Evolutionary conservation across 2,329 filamentous ascomycete species (phyloP), one percentile per base, ranked within the genome.

Genomic region (Dothideomycetidae sp.): DNA sequence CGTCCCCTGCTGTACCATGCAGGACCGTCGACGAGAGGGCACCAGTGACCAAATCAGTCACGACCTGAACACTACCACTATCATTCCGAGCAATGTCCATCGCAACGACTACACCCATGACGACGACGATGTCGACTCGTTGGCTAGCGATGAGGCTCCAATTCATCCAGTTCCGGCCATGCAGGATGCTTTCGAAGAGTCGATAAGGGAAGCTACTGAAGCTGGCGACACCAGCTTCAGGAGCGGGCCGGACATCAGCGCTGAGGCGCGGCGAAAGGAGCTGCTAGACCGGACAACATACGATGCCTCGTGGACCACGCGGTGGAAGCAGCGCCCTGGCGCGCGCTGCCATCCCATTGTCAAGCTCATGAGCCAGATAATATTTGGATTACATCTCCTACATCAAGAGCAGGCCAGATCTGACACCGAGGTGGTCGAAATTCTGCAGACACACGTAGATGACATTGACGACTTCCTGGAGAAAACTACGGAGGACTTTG

Each of bases 381-480:
- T 84, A 1, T 96, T 96, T 56, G 88, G 90, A 13, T 78, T 96
- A 26, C 86, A 94, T 56, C 66, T 96, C 31, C 62, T 96, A 40
- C 73, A 92, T 39, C 78, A 86, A 50, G 76, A 78, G 43, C 73
- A 92, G 55, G 86, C 90, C 37, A 93, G 88, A 58, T 92, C 83
- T 48, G 81, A 93, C 47, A 69, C 75, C 21, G 82, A 93, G 54
- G 88, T 94, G 10, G 78, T 93, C 45, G 76, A 71, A 46, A 96
- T 96, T 37, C 67, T 96, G 39, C 84, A 94, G 53, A 76, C 74
- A 10, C 88, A 96, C 56, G 90, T 96, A 43, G 82, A 93, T 52
- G 88, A 96, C 57, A 74, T 96, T 18, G 90, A 96, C 57, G 78
- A 80, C 50, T 94, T 93, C 51, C 64, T 96, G 21, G 83, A 93